Percentiles rank a stretch among this genome's conserved stretches.
Evolutionary conservation across 768 basidiomycete species (phyloP).

Genomic region (Pulveroboletus sp.): DNA sequence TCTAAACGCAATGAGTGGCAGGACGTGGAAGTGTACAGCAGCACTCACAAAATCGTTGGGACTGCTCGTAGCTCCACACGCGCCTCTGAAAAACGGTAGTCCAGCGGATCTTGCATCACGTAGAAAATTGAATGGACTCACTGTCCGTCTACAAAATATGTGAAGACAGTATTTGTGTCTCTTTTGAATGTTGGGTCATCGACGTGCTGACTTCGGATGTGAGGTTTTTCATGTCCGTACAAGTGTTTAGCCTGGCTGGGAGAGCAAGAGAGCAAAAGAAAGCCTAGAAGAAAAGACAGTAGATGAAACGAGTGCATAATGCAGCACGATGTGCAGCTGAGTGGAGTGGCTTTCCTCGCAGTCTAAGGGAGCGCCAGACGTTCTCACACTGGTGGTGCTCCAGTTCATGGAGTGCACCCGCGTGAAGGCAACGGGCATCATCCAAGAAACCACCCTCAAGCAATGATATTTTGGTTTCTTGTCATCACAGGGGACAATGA

Average conservation of each 20-base stretch:
- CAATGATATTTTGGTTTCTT: no score
- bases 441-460: no score
- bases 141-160: slow-evolving; percentile 26
- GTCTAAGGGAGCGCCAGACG: background rate
- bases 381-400: background rate
- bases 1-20: slow-evolving; percentile 23
- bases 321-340: slow-evolving; percentile 7
- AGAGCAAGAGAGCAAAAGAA: slow-evolving; percentile 14
- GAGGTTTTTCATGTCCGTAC: slow-evolving; percentile 10
- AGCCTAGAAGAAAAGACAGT: slow-evolving; percentile 21
- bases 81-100: slow-evolving; percentile 32
- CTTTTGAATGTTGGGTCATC: slow-evolving; percentile 13
- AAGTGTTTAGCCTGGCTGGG: slow-evolving; percentile 6
- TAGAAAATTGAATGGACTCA: slow-evolving; percentile 7
- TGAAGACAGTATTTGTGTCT: slow-evolving; percentile 17
- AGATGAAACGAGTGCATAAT: slow-evolving; percentile 27
- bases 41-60: slow-evolving; percentile 26
- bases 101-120: background rate
- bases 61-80: slow-evolving; percentile 31
- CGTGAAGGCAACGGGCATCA: no score
- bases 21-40: no score
- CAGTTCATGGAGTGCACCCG: no score
- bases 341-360: background rate
- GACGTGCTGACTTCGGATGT: slow-evolving; percentile 7
- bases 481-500: no score